These are phyloP conservation scores for Entamoeba histolytica DNA, from an alignment of 208 protist species.

Conservation along the genomic window DNA sequence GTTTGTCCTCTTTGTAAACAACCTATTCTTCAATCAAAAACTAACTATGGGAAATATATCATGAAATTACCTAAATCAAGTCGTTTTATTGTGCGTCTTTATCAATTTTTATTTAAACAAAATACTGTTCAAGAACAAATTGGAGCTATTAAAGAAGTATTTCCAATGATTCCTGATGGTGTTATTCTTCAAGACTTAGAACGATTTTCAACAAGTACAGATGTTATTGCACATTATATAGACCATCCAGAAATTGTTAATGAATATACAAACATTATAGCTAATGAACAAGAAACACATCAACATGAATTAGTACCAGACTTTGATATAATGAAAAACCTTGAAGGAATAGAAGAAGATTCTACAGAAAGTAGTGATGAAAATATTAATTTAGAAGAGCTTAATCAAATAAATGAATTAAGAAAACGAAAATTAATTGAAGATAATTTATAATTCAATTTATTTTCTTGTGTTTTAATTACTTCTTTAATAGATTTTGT, in stretches of 20 bases:
- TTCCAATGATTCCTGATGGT: not conserved
- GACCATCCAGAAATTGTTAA: not conserved
- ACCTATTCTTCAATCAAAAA: not conserved
- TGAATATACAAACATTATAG: not conserved
- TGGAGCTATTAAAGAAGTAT: not conserved
- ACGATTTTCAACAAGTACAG: not conserved
- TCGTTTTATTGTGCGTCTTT: not conserved
- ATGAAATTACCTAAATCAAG: not conserved
- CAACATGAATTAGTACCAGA: not conserved
- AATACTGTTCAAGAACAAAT: not conserved
- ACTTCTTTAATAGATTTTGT: not conserved
- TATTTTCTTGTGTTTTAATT: too few species aligned
- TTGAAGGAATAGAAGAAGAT: not conserved
- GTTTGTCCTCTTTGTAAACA: not conserved
- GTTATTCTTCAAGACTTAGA: not conserved
- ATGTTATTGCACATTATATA: not conserved
- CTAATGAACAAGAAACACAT: not conserved
- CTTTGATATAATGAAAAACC: not conserved
- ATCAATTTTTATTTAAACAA: not conserved
- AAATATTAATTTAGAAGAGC: not conserved
- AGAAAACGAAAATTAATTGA: not conserved
- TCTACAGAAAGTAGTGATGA: not conserved
- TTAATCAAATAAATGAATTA: not conserved
- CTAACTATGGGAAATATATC: not conserved
- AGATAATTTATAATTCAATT: not conserved